Evolutionary conservation across 164 flowering plant species (phyloP), one percentile per base, ranked within the genome.

Genomic region (Liquidambar formosana): DNA sequence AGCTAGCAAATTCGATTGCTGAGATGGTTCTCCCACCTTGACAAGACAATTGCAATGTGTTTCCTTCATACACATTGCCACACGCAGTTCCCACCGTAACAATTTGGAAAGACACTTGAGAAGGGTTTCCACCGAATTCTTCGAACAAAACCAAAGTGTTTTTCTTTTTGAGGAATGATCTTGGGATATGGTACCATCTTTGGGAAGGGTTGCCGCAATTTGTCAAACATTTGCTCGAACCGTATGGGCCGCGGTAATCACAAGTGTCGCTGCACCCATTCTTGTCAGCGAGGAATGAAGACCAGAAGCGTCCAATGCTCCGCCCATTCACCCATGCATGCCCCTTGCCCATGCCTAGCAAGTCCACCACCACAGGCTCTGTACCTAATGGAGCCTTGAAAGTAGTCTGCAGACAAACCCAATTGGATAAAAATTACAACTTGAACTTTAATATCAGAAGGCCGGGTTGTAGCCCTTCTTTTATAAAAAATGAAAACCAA

Each of bases 311-410:
- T 0, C 96, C 96, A 1, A 91, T 68, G 68, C 78, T 86, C 0
- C 83, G 57, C 0, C 96, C 95, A 49, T 91, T 91, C 5, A 93
- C 87, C 96, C 96, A 93, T 1, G 92, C 95, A 0, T 63, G 13
- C 0, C 96, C 96, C 56, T 93, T 93, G 0, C 95, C 90, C 78
- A 93, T 21, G 0, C 94, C 92, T 65, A 51, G 83, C 63, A 89
- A 48, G 62, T 93, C 94, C 10, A 91, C 74, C 1, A 79, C 92
- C 4, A 93, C 90, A 0, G 94, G 87, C 1, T 86, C 94, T 4
- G 65, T 66, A 9, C 95, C 98, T 10, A 77, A 56, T 0, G 96
- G 93, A 57, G 90, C 79, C 62, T 82, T 81, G 81, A 91, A 89
- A 1, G 80, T 79, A 0, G 93, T 76, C 96, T 87, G 46, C 11